These are phyloP conservation scores for Yarrowia keelungensis DNA, from an alignment of 805 yeast species.

Conservation along the genomic window DNA sequence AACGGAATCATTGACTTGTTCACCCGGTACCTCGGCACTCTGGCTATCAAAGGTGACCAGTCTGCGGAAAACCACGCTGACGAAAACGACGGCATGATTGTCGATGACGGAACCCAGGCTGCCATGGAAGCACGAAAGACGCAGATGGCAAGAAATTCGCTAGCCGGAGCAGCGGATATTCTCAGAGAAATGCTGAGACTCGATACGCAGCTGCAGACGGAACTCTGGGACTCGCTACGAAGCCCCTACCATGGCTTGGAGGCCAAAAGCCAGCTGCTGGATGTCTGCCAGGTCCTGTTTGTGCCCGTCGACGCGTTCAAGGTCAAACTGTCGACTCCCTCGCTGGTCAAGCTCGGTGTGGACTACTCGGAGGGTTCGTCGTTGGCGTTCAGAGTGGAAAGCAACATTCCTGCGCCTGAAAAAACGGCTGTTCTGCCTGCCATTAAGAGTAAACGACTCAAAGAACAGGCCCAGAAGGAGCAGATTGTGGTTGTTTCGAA, in stretches of 20 bases:
- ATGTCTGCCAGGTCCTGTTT: constrained; percentile 69
- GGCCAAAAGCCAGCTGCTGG: constrained; percentile 68
- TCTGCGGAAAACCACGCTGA: constrained; percentile 43
- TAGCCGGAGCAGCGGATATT: constrained; percentile 70
- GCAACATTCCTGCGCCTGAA: constrained; percentile 31
- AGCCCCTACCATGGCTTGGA: constrained; percentile 65
- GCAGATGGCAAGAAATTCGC: constrained; percentile 65
- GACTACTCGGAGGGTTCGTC: not conserved
- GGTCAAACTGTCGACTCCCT: constrained; percentile 72
- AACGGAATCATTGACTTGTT: constrained; percentile 58
- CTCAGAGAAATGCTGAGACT: constrained; percentile 64
- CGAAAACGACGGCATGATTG: constrained; percentile 58
- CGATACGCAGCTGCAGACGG: constrained; percentile 60
- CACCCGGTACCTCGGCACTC: constrained; percentile 62
- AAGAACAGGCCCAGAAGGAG: constrained; percentile 34
- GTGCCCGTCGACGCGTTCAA: constrained; percentile 64
- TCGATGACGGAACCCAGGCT: constrained; percentile 59
- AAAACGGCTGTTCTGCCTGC: constrained; percentile 5
- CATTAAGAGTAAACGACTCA: constrained; percentile 32
- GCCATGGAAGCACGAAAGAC: constrained; percentile 63
- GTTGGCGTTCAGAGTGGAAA: constrained; percentile 19
- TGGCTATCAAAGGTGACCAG: constrained; percentile 66
- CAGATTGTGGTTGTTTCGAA: constrained; percentile 27
- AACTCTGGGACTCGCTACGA: constrained; percentile 69
- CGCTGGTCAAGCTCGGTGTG: constrained; percentile 61